Conservation (phyloP, 78 protist species). For the Monocercomonoides exilis region DNA sequence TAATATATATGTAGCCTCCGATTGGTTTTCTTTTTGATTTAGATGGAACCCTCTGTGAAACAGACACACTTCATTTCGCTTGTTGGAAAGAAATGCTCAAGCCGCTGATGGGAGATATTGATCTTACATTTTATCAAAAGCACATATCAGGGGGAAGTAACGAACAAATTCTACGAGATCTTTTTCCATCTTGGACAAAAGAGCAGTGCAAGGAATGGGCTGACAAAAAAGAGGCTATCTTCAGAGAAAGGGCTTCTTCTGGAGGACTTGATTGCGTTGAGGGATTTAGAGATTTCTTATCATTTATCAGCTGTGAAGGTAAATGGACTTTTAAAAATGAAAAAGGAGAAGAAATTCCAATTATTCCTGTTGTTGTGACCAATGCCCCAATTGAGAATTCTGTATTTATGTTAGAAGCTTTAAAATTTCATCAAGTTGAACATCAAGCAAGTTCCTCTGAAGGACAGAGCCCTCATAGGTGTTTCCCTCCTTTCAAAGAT, state of each 20-base stretch:
- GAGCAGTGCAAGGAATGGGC: neutral
- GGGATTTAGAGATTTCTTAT: neutral
- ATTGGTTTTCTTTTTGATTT: neutral
- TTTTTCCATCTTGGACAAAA: neutral
- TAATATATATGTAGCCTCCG: too few species aligned
- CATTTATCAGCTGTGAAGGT: neutral
- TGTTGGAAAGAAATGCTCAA: neutral
- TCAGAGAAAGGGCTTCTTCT: neutral
- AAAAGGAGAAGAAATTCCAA: neutral
- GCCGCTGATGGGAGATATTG: neutral
- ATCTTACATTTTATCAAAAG: neutral
- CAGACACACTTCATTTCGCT: neutral
- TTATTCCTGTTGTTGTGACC: neutral
- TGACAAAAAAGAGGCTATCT: neutral
- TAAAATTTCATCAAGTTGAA: too few species aligned
- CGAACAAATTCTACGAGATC: neutral
- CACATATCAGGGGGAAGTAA: neutral
- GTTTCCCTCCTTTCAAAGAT: neutral
- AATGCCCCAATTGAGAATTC: neutral
- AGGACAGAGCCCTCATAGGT: too few species aligned
- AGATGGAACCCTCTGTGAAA: neutral
- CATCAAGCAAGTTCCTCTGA: too few species aligned
- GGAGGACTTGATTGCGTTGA: neutral
- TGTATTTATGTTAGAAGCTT: neutral
- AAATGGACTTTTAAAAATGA: neutral